Evolutionary conservation across 768 basidiomycete genomes (phyloP), one percentile per base, ranked within the genome.

Genomic region (Termitomyces sp.): DNA sequence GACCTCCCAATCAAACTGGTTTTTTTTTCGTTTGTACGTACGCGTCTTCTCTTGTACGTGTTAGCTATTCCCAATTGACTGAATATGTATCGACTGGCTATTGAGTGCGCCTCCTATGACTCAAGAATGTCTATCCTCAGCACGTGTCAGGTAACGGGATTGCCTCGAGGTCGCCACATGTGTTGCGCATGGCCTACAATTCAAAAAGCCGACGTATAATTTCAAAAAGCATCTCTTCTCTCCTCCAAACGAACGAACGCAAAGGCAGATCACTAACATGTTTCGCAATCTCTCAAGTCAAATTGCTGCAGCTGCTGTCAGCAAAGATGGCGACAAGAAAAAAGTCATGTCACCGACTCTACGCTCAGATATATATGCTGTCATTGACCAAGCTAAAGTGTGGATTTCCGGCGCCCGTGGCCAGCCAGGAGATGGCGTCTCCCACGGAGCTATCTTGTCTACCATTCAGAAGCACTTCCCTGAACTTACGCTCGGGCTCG

Each of bases 401-500:
- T 83, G 83, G 82, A 64, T 79, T 24, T 55, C 73, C 43, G 76
- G 78, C 3, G 69, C 71, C 24, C 61, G 71, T 39, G 76, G 80
- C 16, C 76, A 78, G 53, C 77, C 82, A n/a, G 81, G 82, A 9
- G 83, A 84, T 57, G 81, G 81, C 5, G 76, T 83, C 47, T 79
- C 81, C 30, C 81, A 78, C 60, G 72, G 75, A 33, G 62, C 77
- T 44, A 72, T 82, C 49, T 64, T 84, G 57, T 60, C 71, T 50
- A 67, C 68, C 36, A 75, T 83, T 59, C 79, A 81, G 65, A 80
- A 79, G 58, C 78, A 84, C 69, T 77, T 84, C 58, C 77, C 80
- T 27, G 67, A 77, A 13, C 66, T 71, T 43, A 76, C 73, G 45
- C 69, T 81, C 39, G 79, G 78, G 48, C 65, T 82, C 49, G 80